A percentile compares a stretch with the other conserved stretches of the same genome.
Evolutionary conservation across 2,329 filamentous ascomycete genomes (phyloP).

Genomic region (Diaporthe sp.): DNA sequence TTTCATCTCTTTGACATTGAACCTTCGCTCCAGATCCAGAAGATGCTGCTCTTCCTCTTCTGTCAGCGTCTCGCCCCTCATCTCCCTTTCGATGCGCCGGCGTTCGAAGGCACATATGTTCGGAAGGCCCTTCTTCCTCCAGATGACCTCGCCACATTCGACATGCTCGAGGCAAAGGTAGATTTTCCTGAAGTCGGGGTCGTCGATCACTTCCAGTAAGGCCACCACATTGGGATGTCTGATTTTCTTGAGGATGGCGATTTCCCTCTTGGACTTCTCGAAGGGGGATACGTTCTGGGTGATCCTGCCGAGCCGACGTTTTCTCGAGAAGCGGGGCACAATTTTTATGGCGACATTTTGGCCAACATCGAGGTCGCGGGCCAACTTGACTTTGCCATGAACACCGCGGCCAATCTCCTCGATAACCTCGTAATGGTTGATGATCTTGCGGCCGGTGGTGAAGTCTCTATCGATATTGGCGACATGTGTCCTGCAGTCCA

Average conservation of each 20-base stretch:
- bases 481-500: conserved; percentile 77
- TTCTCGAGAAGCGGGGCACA: conserved; percentile 94
- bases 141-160: conserved; percentile 91
- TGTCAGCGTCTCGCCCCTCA: conserved; percentile 67
- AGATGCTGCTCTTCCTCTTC: conserved; percentile 71
- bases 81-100: conserved; percentile 79
- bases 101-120: conserved; percentile 88
- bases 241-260: conserved; percentile 98
- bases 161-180: conserved; percentile 98
- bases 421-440: conserved; percentile 98
- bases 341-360: conserved; percentile 98
- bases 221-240: conserved; percentile 97
- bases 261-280: conserved; percentile 92
- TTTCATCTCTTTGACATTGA: conserved; percentile 67
- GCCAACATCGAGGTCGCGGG: conserved; percentile 79
- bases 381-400: conserved; percentile 97
- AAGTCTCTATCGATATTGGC: conserved; percentile 90
- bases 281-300: conserved; percentile 68
- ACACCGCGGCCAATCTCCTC: conserved; percentile 96
- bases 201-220: conserved; percentile 95
- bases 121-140: conserved; percentile 88
- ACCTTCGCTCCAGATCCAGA: conserved; percentile 68
- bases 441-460: conserved; percentile 90
- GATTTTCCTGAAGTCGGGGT: conserved; percentile 95
- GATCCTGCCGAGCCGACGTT: conserved; percentile 88